Base-by-base conservation (phyloP, 169 alveolate genomes). In the Theileria orientalis region DNA sequence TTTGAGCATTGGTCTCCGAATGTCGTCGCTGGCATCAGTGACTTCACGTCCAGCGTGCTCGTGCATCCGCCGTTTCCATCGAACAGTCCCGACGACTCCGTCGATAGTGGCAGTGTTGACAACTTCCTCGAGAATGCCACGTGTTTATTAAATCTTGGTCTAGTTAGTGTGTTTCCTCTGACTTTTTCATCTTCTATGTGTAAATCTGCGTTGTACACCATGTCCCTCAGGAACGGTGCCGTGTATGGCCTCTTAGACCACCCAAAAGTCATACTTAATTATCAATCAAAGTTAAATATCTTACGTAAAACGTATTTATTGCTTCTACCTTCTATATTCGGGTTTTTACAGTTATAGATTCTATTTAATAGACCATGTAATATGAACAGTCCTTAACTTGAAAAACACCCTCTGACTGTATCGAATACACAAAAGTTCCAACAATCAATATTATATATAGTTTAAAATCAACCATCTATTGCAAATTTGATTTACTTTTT, bases 231-330 rank as follows among this genome's bases (percentile, higher is more conserved):
- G 51, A 79, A 79, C 35, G 87, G 87, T 35, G 87, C 87, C 30
- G 87, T 79, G 77, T 79, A 79, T 8, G 87, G 87, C 35, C 87
- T 57, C 33, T 41, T 62, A 5, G 84, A 70, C 87, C 87, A 79
- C 46, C 63, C 87, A 47, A 79, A 61, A 21, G 64, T 35, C 87
- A 79, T 71, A 19, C 57, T 30, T 44, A 16, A 11, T 27, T 29
- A 44, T n/a, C 3, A 44, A 16, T 3, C 19, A 44, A 62, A n/a
- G 16, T 23, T 62, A n/a, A 11, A 62, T 47, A 13, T 11, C 23
- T n/a, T n/a, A n/a, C n/a, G n/a, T n/a, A n/a, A n/a, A n/a, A n/a
- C n/a, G n/a, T n/a, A n/a, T n/a, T 13, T n/a, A n/a, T n/a, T n/a
- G n/a, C 16, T 42, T 42, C 19, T 42, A 16, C 16, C 16, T 42